phyloP scores from a whole-genome alignment of 441 rosid species.

The Flueggea neowawraea region DNA sequence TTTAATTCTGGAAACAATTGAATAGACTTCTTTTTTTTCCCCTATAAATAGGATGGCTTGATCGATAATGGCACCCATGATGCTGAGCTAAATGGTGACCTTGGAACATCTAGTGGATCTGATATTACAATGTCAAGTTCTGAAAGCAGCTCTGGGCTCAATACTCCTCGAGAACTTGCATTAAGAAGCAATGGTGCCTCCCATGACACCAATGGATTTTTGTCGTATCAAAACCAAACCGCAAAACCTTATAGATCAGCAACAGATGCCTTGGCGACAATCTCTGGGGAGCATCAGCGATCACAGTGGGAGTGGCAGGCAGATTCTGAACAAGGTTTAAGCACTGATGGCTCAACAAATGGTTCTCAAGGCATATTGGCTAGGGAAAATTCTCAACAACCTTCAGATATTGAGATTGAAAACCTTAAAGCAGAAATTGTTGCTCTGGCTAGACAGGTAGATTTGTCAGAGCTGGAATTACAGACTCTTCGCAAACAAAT shows the following conservation, averaged over 20 bases:
- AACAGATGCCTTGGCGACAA: constrained; percentile 23
- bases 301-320: constrained; percentile 65
- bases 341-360: constrained; percentile 37
- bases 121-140: constrained; percentile 78
- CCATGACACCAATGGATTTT: constrained; percentile 28
- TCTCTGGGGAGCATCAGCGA: constrained; percentile 46
- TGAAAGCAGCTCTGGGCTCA: constrained; percentile 68
- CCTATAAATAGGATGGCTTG: constrained; percentile 38
- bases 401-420: constrained; percentile 52
- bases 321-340: constrained; percentile 62
- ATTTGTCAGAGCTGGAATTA: constrained; percentile 75
- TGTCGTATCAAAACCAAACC: constrained; percentile 34
- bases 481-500: constrained; percentile 88
- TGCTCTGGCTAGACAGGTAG: constrained; percentile 61
- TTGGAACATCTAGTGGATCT: constrained; percentile 60
- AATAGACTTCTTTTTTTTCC: background rate
- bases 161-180: constrained; percentile 58
- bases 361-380: constrained; percentile 40
- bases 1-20: background rate
- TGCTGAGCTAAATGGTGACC: constrained; percentile 38
- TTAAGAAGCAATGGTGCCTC: constrained; percentile 30
- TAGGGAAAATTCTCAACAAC: constrained; percentile 33
- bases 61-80: constrained; percentile 31
- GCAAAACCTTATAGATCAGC: constrained; percentile 25
- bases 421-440: constrained; percentile 63